Conservation (phyloP, 208 protist genomes). For the Herpetomonas tarakana region DNA sequence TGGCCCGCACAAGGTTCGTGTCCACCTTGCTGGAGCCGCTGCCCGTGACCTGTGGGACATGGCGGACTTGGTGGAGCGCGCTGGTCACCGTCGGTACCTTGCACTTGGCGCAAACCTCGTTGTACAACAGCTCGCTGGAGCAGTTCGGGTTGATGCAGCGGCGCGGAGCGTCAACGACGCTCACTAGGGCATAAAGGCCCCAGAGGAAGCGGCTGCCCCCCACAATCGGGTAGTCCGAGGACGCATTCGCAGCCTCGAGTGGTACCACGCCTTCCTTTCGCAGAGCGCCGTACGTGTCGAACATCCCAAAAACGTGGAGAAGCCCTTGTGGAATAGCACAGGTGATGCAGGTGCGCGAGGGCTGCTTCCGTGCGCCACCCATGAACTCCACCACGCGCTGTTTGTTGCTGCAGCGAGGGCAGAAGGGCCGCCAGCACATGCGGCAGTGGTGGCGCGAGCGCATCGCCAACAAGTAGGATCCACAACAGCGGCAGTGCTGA, state of each 20-base stretch:
- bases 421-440: slow-evolving; percentile 32
- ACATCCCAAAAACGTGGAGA: slow-evolving; percentile 15
- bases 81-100: slow-evolving; percentile 26
- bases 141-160: slow-evolving; percentile 42
- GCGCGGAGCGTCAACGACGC: slow-evolving; percentile 26
- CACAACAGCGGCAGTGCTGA: slow-evolving; percentile 28
- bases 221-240: neutral
- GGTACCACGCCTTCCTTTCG: slow-evolving; percentile 1
- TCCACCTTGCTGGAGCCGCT: slow-evolving; percentile 2
- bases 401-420: slow-evolving; percentile 20
- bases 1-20: slow-evolving; percentile 11
- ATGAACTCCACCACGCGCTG: slow-evolving; percentile 24
- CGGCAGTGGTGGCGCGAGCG: slow-evolving; percentile 36
- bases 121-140: slow-evolving; percentile 15
- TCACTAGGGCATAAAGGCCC: slow-evolving; percentile 28
- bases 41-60: neutral
- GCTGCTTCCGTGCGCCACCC: neutral
- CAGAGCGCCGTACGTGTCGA: slow-evolving; percentile 2
- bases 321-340: slow-evolving; percentile 32
- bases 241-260: neutral
- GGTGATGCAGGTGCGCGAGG: slow-evolving; percentile 18
- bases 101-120: slow-evolving; percentile 22
- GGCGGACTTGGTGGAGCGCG: slow-evolving; percentile 14
- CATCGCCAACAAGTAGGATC: slow-evolving; percentile 25
- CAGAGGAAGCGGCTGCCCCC: slow-evolving; percentile 17